These are phyloP conservation scores for Penicillium diatomitis DNA, from an alignment of 495 filamentous ascomycete genomes.

Conservation along the genomic window DNA sequence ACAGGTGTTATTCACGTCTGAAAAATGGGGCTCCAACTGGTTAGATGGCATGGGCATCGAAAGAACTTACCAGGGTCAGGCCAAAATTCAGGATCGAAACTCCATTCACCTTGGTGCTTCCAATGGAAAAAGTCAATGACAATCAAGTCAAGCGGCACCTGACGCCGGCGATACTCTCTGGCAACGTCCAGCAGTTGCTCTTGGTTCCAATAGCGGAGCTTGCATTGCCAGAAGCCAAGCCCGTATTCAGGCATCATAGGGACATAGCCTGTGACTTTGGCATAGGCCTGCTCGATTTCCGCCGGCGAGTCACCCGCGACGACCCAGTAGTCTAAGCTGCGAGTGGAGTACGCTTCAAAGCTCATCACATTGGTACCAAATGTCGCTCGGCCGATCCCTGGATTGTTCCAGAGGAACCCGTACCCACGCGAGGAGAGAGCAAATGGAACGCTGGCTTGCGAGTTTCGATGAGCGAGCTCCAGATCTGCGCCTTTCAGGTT, in stretches of 20 bases:
- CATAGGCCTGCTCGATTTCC: conserved; percentile 45
- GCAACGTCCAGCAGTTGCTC: conserved; percentile 46
- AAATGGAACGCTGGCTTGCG: conserved; percentile 51
- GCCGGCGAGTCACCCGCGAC: conserved; percentile 44
- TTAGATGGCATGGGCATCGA: too few species aligned
- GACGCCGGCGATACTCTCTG: conserved; percentile 40
- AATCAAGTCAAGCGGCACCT: conserved; percentile 47
- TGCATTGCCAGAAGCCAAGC: conserved; percentile 55
- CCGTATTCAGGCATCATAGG: conserved; percentile 57
- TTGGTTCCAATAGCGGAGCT: conserved; percentile 50
- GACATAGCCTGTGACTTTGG: conserved; percentile 39
- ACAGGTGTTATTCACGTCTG: background rate
- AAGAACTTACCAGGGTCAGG: conserved; percentile 38
- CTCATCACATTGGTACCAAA: conserved; percentile 49
- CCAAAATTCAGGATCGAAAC: conserved; percentile 48
- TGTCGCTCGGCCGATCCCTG: conserved; percentile 45
- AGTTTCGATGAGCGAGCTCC: conserved; percentile 53
- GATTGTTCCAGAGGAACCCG: conserved; percentile 53
- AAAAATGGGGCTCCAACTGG: background rate
- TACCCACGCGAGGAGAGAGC: conserved; percentile 45
- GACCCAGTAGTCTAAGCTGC: conserved; percentile 48
- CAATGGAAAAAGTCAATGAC: conserved; percentile 55
- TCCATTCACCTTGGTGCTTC: conserved; percentile 51
- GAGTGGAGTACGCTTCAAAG: conserved; percentile 47
- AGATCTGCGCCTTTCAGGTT: conserved; percentile 49